Percentiles rank a stretch among this genome's conserved stretches.
Conservation (phyloP, 2,329 filamentous ascomycete genomes). For the Cercospora janseana region DNA sequence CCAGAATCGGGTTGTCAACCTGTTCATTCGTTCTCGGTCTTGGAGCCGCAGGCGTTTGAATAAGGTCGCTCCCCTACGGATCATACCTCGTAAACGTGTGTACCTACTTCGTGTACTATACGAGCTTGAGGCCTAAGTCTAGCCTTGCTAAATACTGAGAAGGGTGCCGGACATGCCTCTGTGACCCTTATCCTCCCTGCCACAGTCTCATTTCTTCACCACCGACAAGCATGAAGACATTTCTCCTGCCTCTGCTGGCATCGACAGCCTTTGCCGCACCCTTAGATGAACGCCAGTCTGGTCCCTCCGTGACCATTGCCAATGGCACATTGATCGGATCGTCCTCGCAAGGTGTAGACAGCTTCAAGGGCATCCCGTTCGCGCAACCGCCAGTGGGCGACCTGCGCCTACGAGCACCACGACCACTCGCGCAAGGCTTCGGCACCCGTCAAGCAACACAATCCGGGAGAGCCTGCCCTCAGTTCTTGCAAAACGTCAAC, state of each 20-base stretch:
- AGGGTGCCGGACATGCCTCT: neutral
- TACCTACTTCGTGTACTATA: too few species aligned
- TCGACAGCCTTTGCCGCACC: conserved; percentile 18
- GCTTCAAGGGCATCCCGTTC: conserved; percentile 73
- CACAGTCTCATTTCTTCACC: neutral
- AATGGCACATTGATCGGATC: conserved; percentile 58
- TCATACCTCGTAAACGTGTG: too few species aligned
- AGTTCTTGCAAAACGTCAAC: conserved; percentile 54
- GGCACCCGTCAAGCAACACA: conserved; percentile 63
- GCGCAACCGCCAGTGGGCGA: conserved; percentile 66
- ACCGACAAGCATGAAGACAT: neutral
- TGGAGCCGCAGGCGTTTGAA: too few species aligned
- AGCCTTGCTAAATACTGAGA: too few species aligned
- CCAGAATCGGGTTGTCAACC: too few species aligned
- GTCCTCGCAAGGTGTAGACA: conserved; percentile 55
- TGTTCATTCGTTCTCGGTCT: too few species aligned
- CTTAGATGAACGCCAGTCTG: conserved; percentile 22
- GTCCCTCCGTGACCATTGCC: conserved; percentile 43
- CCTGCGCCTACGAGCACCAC: conserved; percentile 68
- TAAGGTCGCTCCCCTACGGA: too few species aligned
- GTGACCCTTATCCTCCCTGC: neutral
- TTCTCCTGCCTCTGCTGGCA: conserved; percentile 16
- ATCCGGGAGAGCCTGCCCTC: conserved; percentile 64
- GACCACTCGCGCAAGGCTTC: conserved; percentile 55
- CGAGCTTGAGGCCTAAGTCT: too few species aligned